phyloP scores from a whole-genome alignment of 1,284 basidiomycete species.

The Retiboletus fuscus region DNA sequence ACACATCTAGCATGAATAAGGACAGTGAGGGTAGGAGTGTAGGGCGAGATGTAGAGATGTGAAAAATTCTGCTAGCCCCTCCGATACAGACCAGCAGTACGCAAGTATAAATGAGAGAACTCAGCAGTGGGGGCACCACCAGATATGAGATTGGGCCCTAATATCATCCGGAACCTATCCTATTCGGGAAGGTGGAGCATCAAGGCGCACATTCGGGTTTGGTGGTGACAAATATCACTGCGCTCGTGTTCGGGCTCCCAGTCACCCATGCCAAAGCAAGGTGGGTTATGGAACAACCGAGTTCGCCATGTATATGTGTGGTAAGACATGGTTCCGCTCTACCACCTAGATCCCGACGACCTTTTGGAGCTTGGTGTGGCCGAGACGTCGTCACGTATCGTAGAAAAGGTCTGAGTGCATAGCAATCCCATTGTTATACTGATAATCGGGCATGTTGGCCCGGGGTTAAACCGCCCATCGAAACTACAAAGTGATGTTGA shows the following conservation, averaged over 20 bases:
- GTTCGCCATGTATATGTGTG: constrained; percentile 49
- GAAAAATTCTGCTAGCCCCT: too few relatives aligned
- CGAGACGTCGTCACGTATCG: constrained; percentile 54
- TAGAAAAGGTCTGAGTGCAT: constrained; percentile 63
- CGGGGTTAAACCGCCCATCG: not conserved
- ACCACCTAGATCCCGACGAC: constrained; percentile 66
- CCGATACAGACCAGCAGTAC: too few relatives aligned
- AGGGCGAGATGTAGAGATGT: too few relatives aligned
- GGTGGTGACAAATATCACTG: too few relatives aligned
- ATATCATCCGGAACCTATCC: too few relatives aligned
- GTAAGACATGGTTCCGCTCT: constrained; percentile 15
- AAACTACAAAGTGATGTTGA: not conserved
- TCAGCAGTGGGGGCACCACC: too few relatives aligned
- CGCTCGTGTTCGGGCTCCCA: constrained; percentile 74
- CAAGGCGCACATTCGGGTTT: too few relatives aligned
- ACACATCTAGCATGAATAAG: too few relatives aligned
- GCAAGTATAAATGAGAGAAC: too few relatives aligned
- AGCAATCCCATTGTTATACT: constrained; percentile 57
- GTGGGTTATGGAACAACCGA: constrained; percentile 67
- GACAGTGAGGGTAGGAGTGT: too few relatives aligned
- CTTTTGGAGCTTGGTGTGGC: constrained; percentile 64
- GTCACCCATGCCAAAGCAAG: constrained; percentile 86
- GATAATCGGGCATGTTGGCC: not conserved
- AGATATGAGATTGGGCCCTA: too few relatives aligned
- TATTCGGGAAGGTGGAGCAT: too few relatives aligned